These are phyloP conservation scores for Hyphodiscus hymeniophilus DNA, from an alignment of 495 filamentous ascomycete species.

Conservation along the genomic window DNA sequence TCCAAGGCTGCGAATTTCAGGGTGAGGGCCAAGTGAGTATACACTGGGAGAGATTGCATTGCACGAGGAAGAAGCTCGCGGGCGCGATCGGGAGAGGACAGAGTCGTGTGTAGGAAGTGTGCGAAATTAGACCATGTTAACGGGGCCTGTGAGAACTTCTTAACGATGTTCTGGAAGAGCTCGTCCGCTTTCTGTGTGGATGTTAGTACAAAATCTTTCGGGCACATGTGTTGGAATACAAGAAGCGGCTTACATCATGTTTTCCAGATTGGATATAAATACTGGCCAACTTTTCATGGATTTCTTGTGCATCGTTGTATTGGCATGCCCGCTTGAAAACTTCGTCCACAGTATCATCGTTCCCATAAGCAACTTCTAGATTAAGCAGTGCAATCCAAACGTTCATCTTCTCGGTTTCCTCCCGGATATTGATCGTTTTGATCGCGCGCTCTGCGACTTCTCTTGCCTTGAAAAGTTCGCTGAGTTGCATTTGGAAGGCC, in stretches of 20 bases:
- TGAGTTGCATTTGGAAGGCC: constrained; percentile 89
- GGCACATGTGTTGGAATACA: no score
- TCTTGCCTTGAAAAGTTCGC: constrained; percentile 76
- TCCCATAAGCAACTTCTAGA: constrained; percentile 85
- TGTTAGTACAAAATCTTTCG: constrained; percentile 33
- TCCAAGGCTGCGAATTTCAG: constrained; percentile 85
- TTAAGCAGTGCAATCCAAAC: constrained; percentile 93
- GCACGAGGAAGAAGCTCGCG: constrained; percentile 79
- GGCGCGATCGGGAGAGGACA: constrained; percentile 57
- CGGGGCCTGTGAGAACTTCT: constrained; percentile 72
- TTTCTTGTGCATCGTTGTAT: constrained; percentile 84
- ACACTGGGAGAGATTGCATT: constrained; percentile 66
- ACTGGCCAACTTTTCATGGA: constrained; percentile 82
- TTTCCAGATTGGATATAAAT: constrained; percentile 92
- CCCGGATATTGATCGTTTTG: constrained; percentile 76
- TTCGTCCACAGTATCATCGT: constrained; percentile 73
- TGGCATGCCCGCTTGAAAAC: constrained; percentile 90
- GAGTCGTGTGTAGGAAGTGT: constrained; percentile 72
- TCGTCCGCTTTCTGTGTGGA: constrained; percentile 70
- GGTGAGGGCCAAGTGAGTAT: constrained; percentile 69
- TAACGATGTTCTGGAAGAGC: constrained; percentile 76
- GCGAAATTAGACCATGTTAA: constrained; percentile 92
- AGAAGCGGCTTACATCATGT: constrained; percentile 43
- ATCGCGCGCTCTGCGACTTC: constrained; percentile 84
- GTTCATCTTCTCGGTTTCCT: constrained; percentile 85